Evolutionary conservation across 2,329 filamentous ascomycete species (phyloP).

Genomic region (Penicillium janthinellum): DNA sequence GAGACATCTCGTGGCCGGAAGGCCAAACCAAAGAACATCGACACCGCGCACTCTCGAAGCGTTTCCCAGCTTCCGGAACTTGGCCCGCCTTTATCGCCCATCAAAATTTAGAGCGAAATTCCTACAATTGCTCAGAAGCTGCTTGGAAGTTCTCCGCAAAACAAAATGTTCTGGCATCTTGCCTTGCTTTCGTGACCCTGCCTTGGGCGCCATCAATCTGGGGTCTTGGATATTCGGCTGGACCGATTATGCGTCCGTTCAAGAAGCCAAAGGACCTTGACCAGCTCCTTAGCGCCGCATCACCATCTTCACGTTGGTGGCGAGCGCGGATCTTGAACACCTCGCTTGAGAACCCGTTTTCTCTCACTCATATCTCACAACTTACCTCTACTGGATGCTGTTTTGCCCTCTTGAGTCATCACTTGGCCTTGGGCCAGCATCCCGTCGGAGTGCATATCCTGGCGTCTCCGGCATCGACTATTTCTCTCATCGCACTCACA

Average conservation of each 20-base stretch:
- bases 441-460: constrained; percentile 28
- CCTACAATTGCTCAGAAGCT: not conserved
- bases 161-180: not conserved
- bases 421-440: constrained; percentile 12
- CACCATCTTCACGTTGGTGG: not conserved
- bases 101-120: constrained; percentile 42
- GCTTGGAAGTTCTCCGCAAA: not conserved
- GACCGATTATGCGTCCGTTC: constrained; percentile 17
- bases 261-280: not conserved
- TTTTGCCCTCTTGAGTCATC: not conserved
- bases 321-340: not conserved
- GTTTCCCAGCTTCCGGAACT: constrained; percentile 51
- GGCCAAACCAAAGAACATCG: constrained; percentile 38
- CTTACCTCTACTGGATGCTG: not conserved
- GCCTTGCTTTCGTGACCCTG: not conserved
- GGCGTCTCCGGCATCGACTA: constrained; percentile 29
- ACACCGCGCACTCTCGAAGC: constrained; percentile 38
- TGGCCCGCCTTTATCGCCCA: constrained; percentile 51
- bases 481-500: constrained; percentile 14
- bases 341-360: not conserved
- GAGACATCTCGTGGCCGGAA: constrained; percentile 34
- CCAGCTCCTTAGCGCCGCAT: not conserved
- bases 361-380: not conserved
- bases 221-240: constrained; percentile 17
- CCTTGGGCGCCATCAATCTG: not conserved